phyloP scores from a whole-genome alignment of 257 asterid species.

The Solanum phureja region DNA sequence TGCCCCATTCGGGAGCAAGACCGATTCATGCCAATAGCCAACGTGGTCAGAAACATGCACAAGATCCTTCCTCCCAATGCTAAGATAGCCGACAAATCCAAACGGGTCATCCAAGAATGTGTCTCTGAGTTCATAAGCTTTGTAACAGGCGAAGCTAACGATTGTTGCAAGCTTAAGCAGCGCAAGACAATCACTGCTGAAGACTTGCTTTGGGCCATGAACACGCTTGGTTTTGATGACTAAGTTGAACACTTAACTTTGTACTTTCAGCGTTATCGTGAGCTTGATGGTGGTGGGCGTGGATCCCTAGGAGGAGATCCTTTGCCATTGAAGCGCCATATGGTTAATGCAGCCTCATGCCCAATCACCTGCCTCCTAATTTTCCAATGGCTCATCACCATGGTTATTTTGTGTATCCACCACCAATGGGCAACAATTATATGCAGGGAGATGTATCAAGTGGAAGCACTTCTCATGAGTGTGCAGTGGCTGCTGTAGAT shows the following conservation, averaged over 20 bases:
- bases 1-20: constrained; percentile 91
- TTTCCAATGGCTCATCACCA: constrained; percentile 40
- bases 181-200: constrained; percentile 95
- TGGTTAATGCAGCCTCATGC: constrained; percentile 22
- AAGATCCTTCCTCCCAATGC: constrained; percentile 81
- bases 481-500: constrained; percentile 17
- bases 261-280: constrained; percentile 81
- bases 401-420: constrained; percentile 33
- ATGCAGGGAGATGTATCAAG: constrained; percentile 30
- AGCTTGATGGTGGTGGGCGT: constrained; percentile 66
- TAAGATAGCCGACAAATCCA: constrained; percentile 85
- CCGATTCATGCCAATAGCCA: constrained; percentile 93
- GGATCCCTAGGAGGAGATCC: constrained; percentile 58
- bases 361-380: background rate
- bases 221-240: constrained; percentile 87
- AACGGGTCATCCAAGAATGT: constrained; percentile 86
- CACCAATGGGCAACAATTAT: constrained; percentile 31
- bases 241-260: constrained; percentile 82
- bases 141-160: constrained; percentile 92
- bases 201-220: constrained; percentile 96
- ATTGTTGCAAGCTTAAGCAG: constrained; percentile 90
- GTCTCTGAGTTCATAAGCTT: constrained; percentile 90
- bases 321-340: constrained; percentile 29
- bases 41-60: constrained; percentile 86
- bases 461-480: constrained; percentile 36